Percentiles rank a stretch among this genome's conserved stretches.
phyloP scores from a whole-genome alignment of 2,329 filamentous ascomycete genomes.

The Hypoxylon sp. region DNA sequence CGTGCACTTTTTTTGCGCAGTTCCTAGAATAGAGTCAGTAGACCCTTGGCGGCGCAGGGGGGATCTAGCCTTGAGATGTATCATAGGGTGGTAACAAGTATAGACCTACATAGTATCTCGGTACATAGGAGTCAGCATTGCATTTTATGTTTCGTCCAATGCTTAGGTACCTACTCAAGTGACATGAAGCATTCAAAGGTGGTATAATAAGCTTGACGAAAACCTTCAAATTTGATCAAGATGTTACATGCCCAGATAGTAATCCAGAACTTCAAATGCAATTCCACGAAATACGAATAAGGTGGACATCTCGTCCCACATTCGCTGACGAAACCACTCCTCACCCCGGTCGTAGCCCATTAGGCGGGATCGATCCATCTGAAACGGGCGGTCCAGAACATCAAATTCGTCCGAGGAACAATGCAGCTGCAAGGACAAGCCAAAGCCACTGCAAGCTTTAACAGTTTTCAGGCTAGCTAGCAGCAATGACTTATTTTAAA shows the following conservation, averaged over 20 bases:
- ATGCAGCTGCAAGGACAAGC: conserved; percentile 2
- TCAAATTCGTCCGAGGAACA: conserved; percentile 17
- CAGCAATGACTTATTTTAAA: neutral
- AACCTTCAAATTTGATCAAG: no score
- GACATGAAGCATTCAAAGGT: no score
- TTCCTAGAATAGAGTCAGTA: conserved; percentile 34
- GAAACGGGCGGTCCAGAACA: conserved; percentile 32
- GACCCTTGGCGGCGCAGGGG: conserved; percentile 35
- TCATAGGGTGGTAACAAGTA: conserved; percentile 34
- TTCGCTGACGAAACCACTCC: conserved; percentile 19
- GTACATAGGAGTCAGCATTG: no score
- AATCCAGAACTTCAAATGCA: conserved; percentile 1
- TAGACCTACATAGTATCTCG: no score
- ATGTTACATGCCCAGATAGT: no score
- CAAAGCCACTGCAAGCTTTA: no score
- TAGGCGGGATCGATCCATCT: conserved; percentile 25
- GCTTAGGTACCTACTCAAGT: no score
- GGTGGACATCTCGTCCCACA: conserved; percentile 12
- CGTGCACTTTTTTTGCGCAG: conserved; percentile 23
- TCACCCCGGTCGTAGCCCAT: conserved; percentile 14
- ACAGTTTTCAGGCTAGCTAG: no score
- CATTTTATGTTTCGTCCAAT: no score
- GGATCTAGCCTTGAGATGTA: conserved; percentile 23
- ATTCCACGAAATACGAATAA: conserved; percentile 24
- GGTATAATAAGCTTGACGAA: no score